Evolutionary conservation across 306 rosid species (phyloP).

Genomic region (Sesbania bispinosa): DNA sequence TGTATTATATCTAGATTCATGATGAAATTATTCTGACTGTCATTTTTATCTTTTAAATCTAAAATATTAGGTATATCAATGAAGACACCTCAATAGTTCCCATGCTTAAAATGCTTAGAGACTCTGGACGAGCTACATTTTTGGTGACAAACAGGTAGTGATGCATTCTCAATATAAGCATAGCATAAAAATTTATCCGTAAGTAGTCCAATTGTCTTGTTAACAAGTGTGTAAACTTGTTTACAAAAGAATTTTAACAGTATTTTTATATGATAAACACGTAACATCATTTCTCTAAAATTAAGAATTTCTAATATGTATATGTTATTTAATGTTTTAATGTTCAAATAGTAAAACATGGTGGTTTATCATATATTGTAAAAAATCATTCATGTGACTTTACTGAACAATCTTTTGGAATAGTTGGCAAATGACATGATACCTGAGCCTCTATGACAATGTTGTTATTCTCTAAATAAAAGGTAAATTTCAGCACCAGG

Average conservation of each 20-base stretch:
- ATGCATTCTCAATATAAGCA: neutral
- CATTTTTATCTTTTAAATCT: conserved; percentile 15
- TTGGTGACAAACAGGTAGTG: conserved; percentile 92
- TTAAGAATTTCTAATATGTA: neutral
- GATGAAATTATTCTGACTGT: conserved; percentile 16
- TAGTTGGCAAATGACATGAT: too few relatives aligned
- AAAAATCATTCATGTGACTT: neutral
- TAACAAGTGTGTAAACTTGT: neutral
- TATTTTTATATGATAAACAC: neutral
- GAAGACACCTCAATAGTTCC: conserved; percentile 80
- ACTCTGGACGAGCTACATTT: conserved; percentile 88
- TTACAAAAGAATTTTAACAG: neutral
- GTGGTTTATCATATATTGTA: neutral
- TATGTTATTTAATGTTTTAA: neutral
- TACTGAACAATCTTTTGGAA: neutral
- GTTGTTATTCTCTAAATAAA: neutral
- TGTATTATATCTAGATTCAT: neutral
- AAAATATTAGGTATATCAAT: conserved; percentile 67
- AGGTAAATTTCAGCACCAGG: neutral
- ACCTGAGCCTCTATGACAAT: too few relatives aligned
- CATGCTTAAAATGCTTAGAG: conserved; percentile 89
- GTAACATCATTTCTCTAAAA: neutral
- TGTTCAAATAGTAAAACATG: neutral
- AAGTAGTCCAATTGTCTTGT: neutral
- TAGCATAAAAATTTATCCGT: neutral